Evolutionary conservation across 305 asterid species (phyloP).

Genomic region (Solanum aculeatissimum): DNA sequence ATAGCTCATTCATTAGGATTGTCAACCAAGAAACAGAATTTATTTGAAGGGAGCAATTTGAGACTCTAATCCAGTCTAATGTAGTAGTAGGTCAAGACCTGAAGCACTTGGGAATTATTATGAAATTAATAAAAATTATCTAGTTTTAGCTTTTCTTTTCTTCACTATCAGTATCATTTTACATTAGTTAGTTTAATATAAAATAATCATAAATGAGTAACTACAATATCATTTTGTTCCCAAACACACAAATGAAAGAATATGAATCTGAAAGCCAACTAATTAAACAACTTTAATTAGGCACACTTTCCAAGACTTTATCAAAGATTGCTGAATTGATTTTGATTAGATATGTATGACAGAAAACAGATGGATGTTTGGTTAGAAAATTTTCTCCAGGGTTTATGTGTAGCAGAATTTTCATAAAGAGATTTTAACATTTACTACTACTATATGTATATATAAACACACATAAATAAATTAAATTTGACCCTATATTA

Average conservation of each 20-base stretch:
- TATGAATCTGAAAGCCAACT: background rate
- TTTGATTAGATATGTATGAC: background rate
- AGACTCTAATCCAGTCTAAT: conserved; percentile 13
- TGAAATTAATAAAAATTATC: background rate
- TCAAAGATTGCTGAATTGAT: background rate
- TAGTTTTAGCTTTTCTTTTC: background rate
- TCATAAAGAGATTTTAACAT: background rate
- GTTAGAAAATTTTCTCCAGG: background rate
- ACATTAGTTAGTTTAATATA: background rate
- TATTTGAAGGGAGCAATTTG: conserved; percentile 18
- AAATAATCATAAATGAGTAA: background rate
- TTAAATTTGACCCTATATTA: background rate
- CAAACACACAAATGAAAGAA: background rate
- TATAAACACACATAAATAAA: background rate
- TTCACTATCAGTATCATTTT: background rate
- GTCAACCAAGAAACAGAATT: conserved; percentile 14
- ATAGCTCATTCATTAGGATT: conserved; percentile 46
- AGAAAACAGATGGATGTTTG: background rate
- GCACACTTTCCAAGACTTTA: background rate
- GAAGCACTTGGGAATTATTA: background rate
- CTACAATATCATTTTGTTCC: background rate
- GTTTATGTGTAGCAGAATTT: background rate
- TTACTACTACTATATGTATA: background rate
- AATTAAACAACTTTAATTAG: background rate
- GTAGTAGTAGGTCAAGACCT: background rate